Evolutionary conservation across 2,329 filamentous ascomycete genomes (phyloP).

Genomic region (Peltaster fructicola): DNA sequence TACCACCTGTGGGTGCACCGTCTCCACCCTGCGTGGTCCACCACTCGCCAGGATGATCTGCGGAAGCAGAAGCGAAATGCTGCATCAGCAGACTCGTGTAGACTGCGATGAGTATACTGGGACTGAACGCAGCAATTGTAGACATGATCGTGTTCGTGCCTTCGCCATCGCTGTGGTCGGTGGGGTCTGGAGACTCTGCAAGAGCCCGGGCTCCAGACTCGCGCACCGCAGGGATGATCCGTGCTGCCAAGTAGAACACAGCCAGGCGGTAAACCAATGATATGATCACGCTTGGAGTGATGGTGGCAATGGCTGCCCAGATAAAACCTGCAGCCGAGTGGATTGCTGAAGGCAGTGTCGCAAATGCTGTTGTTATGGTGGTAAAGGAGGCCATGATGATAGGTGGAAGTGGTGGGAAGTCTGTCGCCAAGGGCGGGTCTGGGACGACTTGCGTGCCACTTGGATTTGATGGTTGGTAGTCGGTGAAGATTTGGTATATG

Average conservation of each 20-base stretch:
- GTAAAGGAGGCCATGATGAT: slow-evolving; percentile 98
- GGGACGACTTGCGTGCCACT: slow-evolving; percentile 32
- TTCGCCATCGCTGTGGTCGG: slow-evolving; percentile 49
- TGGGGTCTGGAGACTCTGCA: slow-evolving; percentile 67
- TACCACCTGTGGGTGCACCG: slow-evolving; percentile 62
- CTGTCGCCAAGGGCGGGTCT: slow-evolving; percentile 47
- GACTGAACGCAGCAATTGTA: slow-evolving; percentile 83
- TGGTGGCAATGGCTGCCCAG: slow-evolving; percentile 81
- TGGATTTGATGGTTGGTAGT: slow-evolving; percentile 63
- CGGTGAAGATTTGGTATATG: slow-evolving; percentile 98
- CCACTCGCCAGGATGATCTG: slow-evolving; percentile 43
- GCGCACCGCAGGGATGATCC: slow-evolving; percentile 85
- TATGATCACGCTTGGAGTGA: slow-evolving; percentile 89
- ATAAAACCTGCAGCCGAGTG: slow-evolving; percentile 74
- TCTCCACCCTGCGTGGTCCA: slow-evolving; percentile 78
- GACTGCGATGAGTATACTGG: slow-evolving; percentile 83
- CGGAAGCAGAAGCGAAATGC: slow-evolving; percentile 64
- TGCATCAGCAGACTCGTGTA: slow-evolving; percentile 93
- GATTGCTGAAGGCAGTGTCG: slow-evolving; percentile 65
- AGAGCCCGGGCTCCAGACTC: slow-evolving; percentile 71
- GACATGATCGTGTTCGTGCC: slow-evolving; percentile 64
- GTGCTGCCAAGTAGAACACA: slow-evolving; percentile 86
- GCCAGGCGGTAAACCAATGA: slow-evolving; percentile 85
- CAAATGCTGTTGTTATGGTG: slow-evolving; percentile 68
- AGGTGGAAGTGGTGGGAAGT: slow-evolving; percentile 88